Conservation (phyloP, 768 basidiomycete species). For the Austroboletus eburneus region DNA sequence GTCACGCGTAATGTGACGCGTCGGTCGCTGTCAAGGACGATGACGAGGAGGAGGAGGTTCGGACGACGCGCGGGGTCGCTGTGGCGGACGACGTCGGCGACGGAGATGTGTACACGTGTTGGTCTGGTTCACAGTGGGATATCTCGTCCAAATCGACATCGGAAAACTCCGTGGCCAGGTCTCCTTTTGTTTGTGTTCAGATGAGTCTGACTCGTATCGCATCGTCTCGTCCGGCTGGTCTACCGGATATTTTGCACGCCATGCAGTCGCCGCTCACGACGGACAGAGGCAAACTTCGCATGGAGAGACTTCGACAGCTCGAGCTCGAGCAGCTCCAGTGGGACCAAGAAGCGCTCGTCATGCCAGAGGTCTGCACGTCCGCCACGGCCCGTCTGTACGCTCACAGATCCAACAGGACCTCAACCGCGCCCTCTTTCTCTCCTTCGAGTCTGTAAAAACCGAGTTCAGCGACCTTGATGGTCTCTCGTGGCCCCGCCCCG, state of each 20-base stretch:
- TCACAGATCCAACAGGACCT: conserved; percentile 26
- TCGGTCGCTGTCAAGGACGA: background rate
- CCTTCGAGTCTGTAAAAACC: conserved; percentile 54
- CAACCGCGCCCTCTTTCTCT: conserved; percentile 29
- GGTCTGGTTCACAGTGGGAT: conserved; percentile 1
- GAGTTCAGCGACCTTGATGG: conserved; percentile 64
- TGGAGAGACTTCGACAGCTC: conserved; percentile 42
- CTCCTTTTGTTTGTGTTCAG: background rate
- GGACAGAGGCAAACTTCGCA: conserved; percentile 45
- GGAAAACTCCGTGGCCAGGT: conserved; percentile 11
- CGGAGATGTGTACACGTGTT: background rate
- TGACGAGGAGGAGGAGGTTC: conserved; percentile 2
- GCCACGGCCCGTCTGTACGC: background rate
- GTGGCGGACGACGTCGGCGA: background rate
- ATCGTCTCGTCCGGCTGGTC: conserved; percentile 7
- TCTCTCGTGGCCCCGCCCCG: conserved; percentile 44
- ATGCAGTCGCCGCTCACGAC: conserved; percentile 26
- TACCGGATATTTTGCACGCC: conserved; percentile 4
- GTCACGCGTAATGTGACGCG: conserved; percentile 27
- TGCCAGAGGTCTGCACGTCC: conserved; percentile 45
- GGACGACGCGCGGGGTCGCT: conserved; percentile 2
- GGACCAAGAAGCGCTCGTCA: conserved; percentile 52
- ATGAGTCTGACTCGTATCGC: too few relatives aligned
- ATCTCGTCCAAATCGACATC: conserved; percentile 7
- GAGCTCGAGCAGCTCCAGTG: conserved; percentile 52